Conservation (phyloP, 768 basidiomycete genomes). For the Coprinellus micaceus region DNA sequence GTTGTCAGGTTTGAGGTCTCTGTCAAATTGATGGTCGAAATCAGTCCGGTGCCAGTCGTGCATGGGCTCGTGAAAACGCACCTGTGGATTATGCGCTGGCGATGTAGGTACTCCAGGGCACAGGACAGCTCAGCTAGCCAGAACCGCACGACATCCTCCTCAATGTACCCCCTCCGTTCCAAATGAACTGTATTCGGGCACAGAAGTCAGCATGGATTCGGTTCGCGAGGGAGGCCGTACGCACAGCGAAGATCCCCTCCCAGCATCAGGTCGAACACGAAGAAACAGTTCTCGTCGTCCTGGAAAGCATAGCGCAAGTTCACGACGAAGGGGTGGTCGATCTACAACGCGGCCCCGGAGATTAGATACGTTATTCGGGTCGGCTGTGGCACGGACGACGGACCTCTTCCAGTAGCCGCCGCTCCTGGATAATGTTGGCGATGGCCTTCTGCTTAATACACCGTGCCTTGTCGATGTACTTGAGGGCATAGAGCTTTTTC, state of each 20-base stretch:
- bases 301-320: conserved; percentile 96
- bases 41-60: background rate
- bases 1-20: conserved; percentile 97
- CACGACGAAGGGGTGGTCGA: conserved; percentile 86
- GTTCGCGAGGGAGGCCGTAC: conserved; percentile 26
- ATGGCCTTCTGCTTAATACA: conserved; percentile 90
- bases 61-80: conserved; percentile 32
- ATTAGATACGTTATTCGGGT: conserved; percentile 4
- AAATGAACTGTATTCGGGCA: conserved; percentile 63
- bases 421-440: conserved; percentile 91
- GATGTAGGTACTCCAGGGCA: conserved; percentile 86
- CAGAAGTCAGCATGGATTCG: conserved; percentile 6
- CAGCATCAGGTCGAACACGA: conserved; percentile 94
- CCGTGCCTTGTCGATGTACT: conserved; percentile 95
- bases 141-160: conserved; percentile 75
- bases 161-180: conserved; percentile 62
- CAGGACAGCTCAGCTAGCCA: conserved; percentile 87
- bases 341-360: conserved; percentile 36
- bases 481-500: conserved; percentile 90
- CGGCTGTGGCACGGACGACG: conserved; percentile 12
- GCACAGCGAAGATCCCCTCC: conserved; percentile 90
- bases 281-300: conserved; percentile 97
- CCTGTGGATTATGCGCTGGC: conserved; percentile 93
- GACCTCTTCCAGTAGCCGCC: conserved; percentile 89
- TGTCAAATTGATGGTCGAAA: conserved; percentile 25